Percentiles rank a stretch among this genome's conserved stretches.
Evolutionary conservation across 78 protist genomes (phyloP).

Genomic region (Polysphondylium violaceum): DNA sequence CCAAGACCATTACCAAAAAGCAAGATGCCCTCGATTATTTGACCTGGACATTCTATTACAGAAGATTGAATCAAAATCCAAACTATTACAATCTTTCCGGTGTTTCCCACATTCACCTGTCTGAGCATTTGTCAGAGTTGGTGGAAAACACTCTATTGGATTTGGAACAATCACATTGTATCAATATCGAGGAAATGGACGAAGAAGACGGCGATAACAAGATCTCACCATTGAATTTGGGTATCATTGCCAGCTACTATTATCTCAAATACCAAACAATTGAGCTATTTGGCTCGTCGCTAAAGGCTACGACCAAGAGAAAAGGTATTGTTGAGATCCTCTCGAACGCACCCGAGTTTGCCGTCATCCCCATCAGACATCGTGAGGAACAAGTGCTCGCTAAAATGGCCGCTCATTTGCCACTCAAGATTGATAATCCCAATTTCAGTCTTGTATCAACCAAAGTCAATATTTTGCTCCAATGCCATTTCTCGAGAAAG

Average conservation of each 20-base stretch:
- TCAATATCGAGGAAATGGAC: conserved; percentile 88
- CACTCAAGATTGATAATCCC: conserved; percentile 70
- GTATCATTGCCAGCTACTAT: conserved; percentile 98
- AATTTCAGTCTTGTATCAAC: conserved; percentile 83
- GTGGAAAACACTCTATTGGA: conserved; percentile 94
- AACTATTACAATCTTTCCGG: conserved; percentile 93
- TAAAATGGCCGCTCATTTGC: conserved; percentile 88
- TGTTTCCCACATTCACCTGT: conserved; percentile 87
- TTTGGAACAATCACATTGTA: conserved; percentile 89
- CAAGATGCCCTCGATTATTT: conserved; percentile 97
- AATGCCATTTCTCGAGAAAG: conserved; percentile 88
- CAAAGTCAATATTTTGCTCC: conserved; percentile 94
- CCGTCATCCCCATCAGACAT: conserved; percentile 92
- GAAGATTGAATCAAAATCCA: conserved; percentile 97
- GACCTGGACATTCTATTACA: conserved; percentile 97
- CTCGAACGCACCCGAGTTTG: conserved; percentile 92
- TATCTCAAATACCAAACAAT: conserved; percentile 95
- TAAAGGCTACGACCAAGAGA: conserved; percentile 84
- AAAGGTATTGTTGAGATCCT: conserved; percentile 92
- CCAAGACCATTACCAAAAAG: conserved; percentile 83
- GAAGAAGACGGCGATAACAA: conserved; percentile 94
- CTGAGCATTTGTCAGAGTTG: conserved; percentile 95
- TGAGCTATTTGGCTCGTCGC: conserved; percentile 86
- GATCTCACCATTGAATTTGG: conserved; percentile 93
- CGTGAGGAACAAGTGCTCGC: conserved; percentile 89